Conservation (phyloP, 257 asterid species). For the Asclepias syriaca region DNA sequence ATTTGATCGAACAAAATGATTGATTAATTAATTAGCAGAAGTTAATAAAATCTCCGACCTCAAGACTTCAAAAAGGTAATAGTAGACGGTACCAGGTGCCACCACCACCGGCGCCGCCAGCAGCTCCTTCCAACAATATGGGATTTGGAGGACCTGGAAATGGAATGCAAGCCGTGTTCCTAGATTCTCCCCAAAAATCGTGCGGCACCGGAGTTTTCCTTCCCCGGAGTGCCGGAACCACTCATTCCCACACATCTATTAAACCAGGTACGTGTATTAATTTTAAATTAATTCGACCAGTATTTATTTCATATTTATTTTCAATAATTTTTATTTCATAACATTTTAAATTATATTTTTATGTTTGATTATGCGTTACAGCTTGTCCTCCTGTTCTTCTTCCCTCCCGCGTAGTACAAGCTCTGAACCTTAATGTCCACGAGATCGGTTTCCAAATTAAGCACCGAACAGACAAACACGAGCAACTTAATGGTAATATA, state of each 20-base stretch:
- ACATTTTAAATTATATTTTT: no score
- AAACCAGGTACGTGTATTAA: conserved; percentile 36
- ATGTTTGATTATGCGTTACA: conserved; percentile 4
- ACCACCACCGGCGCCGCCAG: neutral
- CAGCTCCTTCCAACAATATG: conserved; percentile 10
- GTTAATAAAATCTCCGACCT: neutral
- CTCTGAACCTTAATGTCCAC: conserved; percentile 60
- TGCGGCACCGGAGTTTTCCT: conserved; percentile 65
- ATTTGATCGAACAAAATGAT: neutral
- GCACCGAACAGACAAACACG: conserved; percentile 7
- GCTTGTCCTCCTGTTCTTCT: conserved; percentile 55
- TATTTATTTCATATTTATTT: no score
- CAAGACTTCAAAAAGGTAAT: conserved; percentile 13
- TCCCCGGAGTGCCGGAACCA: conserved; percentile 41
- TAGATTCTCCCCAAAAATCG: conserved; percentile 34
- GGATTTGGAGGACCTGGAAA: conserved; percentile 40
- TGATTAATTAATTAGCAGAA: conserved; percentile 1
- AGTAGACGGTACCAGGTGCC: conserved; percentile 5
- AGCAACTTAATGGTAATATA: no score
- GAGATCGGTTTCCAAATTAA: conserved; percentile 36
- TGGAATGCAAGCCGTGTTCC: conserved; percentile 54
- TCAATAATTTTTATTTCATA: no score
- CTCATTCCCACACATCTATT: conserved; percentile 11
- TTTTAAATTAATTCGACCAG: no score
- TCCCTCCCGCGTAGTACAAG: conserved; percentile 51